Evolutionary conservation across 169 alveolate genomes (phyloP).

Genomic region (Plasmodium blacklocki): DNA sequence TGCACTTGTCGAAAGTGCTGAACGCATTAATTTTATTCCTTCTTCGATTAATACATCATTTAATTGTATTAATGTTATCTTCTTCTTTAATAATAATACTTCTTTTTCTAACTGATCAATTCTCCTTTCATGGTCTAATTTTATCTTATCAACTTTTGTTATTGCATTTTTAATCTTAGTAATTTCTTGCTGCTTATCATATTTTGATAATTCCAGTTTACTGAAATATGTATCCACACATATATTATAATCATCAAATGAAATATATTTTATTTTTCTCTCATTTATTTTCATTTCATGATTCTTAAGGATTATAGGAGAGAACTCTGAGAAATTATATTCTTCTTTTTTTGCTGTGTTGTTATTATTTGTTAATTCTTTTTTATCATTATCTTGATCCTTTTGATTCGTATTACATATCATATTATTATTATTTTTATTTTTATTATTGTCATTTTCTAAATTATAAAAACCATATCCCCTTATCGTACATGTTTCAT

Average conservation of each 20-base stretch:
- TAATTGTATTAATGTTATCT: constrained; percentile 85
- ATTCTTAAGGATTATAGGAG: constrained; percentile 41
- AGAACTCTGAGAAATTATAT: constrained; percentile 13
- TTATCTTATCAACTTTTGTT: constrained; percentile 89
- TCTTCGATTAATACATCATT: constrained; percentile 88
- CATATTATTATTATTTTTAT: neutral
- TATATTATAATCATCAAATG: constrained; percentile 43
- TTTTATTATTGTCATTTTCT: constrained; percentile 17
- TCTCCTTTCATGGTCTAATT: constrained; percentile 91
- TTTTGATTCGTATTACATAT: neutral
- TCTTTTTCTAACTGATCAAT: constrained; percentile 81
- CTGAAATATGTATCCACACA: constrained; percentile 74
- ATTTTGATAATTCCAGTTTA: constrained; percentile 58
- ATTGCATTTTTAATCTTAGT: constrained; percentile 59
- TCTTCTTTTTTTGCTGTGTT: constrained; percentile 23
- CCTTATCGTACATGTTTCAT: constrained; percentile 10
- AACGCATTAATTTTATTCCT: constrained; percentile 82
- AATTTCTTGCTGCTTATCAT: constrained; percentile 71
- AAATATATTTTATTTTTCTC: constrained; percentile 22
- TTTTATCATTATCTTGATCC: neutral
- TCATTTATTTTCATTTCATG: constrained; percentile 41
- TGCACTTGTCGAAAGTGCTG: constrained; percentile 90
- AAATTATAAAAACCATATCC: constrained; percentile 55
- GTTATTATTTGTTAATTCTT: neutral
- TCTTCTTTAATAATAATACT: constrained; percentile 84